phyloP scores from a whole-genome alignment of 345 rosid genomes.

The Laguncularia racemosa region DNA sequence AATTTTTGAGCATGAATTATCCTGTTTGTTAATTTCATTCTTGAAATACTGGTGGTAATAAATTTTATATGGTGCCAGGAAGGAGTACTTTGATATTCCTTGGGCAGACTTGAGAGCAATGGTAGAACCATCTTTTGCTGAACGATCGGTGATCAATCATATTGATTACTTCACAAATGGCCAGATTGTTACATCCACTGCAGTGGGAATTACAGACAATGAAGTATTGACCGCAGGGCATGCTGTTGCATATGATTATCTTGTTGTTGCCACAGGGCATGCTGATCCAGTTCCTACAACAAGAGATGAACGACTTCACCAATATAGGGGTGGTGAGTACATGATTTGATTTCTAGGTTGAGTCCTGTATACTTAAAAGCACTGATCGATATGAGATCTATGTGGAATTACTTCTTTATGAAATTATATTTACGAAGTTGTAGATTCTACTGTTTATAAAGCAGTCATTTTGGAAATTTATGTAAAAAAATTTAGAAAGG shows the following conservation, averaged over 20 bases:
- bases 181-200: conserved; percentile 23
- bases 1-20: no score
- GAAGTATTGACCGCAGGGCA: conserved; percentile 28
- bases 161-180: conserved; percentile 34
- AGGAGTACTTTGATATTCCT: conserved; percentile 63
- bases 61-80: conserved; percentile 18
- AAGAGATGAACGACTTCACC: conserved; percentile 24
- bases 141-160: conserved; percentile 39
- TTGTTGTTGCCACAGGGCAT: conserved; percentile 43
- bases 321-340: conserved; percentile 25
- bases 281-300: conserved; percentile 18
- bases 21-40: neutral
- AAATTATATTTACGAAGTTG: neutral
- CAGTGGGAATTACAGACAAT: conserved; percentile 24
- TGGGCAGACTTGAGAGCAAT: conserved; percentile 52
- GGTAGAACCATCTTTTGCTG: conserved; percentile 39
- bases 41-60: neutral
- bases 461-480: neutral
- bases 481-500: no score
- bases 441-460: neutral
- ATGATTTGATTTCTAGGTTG: neutral
- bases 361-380: no score
- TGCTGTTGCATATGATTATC: conserved; percentile 31
- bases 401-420: no score
- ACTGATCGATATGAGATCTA: no score